phyloP scores from a whole-genome alignment of 1,284 basidiomycete genomes.

The Heterobasidion occidentale region DNA sequence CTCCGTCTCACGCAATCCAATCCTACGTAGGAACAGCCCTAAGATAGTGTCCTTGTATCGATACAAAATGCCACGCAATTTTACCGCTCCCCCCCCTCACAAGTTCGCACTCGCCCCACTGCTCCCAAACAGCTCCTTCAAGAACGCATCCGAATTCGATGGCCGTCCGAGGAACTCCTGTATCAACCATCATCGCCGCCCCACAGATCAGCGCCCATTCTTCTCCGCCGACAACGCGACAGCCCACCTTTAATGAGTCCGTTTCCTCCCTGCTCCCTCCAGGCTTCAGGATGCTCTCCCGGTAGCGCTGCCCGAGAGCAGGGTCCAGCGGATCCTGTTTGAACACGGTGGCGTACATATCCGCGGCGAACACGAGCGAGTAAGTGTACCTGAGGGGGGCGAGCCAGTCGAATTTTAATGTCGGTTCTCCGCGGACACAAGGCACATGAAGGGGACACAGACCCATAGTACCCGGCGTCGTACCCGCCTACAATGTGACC shows the following conservation, averaged over 20 bases:
- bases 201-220: no score
- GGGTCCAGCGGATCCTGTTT: slow-evolving; percentile 68
- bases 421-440: neutral
- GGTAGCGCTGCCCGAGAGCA: slow-evolving; percentile 41
- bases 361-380: slow-evolving; percentile 68
- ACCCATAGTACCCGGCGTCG: slow-evolving; percentile 78
- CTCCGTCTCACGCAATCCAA: no score
- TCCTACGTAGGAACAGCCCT: no score
- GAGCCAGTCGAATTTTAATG: neutral
- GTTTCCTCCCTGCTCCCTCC: slow-evolving; percentile 55
- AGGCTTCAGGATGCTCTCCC: slow-evolving; percentile 43
- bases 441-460: slow-evolving; percentile 4
- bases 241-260: slow-evolving; percentile 43
- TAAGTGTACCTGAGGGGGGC: slow-evolving; percentile 45
- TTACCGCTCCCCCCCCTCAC: neutral
- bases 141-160: slow-evolving; percentile 72
- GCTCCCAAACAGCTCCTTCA: slow-evolving; percentile 56
- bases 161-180: slow-evolving; percentile 70
- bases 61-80: no score
- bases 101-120: neutral
- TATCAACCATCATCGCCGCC: no score
- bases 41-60: no score
- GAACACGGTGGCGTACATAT: slow-evolving; percentile 80
- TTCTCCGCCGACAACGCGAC: neutral
- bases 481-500: slow-evolving; percentile 70